A percentile compares a stretch with the other conserved stretches of the same genome.
phyloP scores from a whole-genome alignment of 2,329 filamentous ascomycete genomes.

The Arthrobotrys iridis region DNA sequence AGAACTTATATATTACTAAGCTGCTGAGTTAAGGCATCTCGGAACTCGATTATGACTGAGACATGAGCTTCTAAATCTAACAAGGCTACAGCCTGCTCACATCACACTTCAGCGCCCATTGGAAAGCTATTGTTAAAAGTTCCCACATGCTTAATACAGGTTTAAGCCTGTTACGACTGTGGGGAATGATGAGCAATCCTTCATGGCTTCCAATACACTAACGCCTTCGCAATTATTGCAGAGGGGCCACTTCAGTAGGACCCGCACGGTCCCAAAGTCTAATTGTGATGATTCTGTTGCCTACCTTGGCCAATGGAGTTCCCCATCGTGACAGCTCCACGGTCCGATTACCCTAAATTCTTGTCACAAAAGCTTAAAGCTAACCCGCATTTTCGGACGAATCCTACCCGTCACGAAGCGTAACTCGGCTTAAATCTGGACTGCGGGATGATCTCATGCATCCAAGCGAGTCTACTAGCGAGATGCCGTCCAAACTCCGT shows the following conservation, averaged over 20 bases:
- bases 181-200: too few relatives aligned
- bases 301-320: not conserved
- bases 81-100: too few relatives aligned
- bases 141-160: too few relatives aligned
- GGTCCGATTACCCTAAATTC: not conserved
- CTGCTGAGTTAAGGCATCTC: too few relatives aligned
- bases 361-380: slow-evolving; percentile 9
- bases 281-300: not conserved
- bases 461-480: slow-evolving; percentile 24
- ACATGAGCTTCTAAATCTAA: too few relatives aligned
- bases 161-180: too few relatives aligned
- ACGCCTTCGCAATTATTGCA: not conserved
- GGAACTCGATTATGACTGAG: too few relatives aligned
- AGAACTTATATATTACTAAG: too few relatives aligned
- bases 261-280: not conserved
- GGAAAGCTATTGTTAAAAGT: too few relatives aligned
- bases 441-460: slow-evolving; percentile 52
- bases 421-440: not conserved
- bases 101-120: too few relatives aligned
- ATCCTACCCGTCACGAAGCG: not conserved
- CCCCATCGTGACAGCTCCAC: not conserved
- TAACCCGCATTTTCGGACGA: not conserved
- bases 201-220: not conserved
- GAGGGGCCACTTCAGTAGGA: too few relatives aligned
- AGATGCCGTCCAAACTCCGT: slow-evolving; percentile 49